These are phyloP conservation scores for Mercurialis annua DNA, from an alignment of 345 rosid genomes.

Conservation along the genomic window DNA sequence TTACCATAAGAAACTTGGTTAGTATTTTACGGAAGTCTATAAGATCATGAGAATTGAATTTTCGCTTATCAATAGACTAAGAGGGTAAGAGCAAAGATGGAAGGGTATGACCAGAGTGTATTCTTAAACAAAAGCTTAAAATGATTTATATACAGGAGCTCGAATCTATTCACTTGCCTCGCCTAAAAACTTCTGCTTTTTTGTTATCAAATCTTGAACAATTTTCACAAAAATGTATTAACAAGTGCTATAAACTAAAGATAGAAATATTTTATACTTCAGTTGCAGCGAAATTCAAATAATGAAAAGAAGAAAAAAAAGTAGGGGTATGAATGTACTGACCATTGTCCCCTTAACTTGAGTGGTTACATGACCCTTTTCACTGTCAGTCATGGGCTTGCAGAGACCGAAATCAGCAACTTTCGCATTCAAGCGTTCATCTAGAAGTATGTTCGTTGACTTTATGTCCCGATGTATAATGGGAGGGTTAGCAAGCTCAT, in stretches of 20 bases:
- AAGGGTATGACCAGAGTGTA: too few species aligned
- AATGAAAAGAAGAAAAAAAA: neutral
- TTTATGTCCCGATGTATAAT: conserved; percentile 93
- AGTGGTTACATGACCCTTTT: conserved; percentile 71
- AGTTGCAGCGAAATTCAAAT: too few species aligned
- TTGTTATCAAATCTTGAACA: too few species aligned
- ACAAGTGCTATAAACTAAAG: neutral
- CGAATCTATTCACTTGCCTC: too few species aligned
- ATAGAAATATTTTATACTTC: neutral
- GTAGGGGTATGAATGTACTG: conserved; percentile 17
- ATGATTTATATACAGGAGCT: too few species aligned
- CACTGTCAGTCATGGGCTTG: conserved; percentile 55
- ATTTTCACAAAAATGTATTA: neutral
- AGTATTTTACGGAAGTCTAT: too few species aligned
- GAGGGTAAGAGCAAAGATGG: too few species aligned
- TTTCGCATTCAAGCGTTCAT: conserved; percentile 73
- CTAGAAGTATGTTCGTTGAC: conserved; percentile 74
- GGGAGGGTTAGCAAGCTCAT: conserved; percentile 93
- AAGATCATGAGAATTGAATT: too few species aligned
- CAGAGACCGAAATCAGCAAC: conserved; percentile 96
- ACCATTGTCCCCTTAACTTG: conserved; percentile 99
- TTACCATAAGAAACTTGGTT: too few species aligned
- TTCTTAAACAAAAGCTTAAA: too few species aligned
- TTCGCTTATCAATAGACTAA: too few species aligned
- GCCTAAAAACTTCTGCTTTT: too few species aligned